Base-by-base conservation (phyloP, 352 stramenopile genomes). In the Pythium chondricola region DNA sequence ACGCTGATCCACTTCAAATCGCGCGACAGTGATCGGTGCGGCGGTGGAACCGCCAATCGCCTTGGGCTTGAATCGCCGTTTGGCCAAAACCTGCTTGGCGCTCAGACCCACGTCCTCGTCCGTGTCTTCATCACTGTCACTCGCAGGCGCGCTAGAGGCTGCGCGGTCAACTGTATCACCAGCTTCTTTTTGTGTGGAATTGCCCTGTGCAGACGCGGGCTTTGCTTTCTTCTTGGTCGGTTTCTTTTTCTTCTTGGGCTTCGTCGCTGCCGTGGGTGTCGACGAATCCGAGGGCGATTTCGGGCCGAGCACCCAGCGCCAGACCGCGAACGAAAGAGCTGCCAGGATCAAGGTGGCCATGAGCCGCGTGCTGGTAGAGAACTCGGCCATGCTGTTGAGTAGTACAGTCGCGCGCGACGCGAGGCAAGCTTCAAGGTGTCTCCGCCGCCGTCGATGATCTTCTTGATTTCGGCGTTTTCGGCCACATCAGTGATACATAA, bases 11-110 rank as follows among this genome's bases (percentile, higher is more conserved):
- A 70, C 64, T 2, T 48, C 38, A 43, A 78, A 74, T 16, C 58
- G 59, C 14, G 51, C 60, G 11, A 55, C 61, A 16, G 48, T 40
- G 16, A 54, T 43, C 21, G 69, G 47, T 4, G 48, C 45, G 9
- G 56, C 55, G 0, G 44, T 44, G 16, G 6, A 49, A 8, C 64
- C 73, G 9, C 75, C 70, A 9, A 92, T 59, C 24, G 57, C 73
- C 33, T 68, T 80, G 8, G 71, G 67, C 43, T 82, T 67, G 50
- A 92, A 92, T 36, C 67, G 79, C 35, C 74, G 70, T 9, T 63
- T 69, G 10, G 75, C 58, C 31, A 92, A 43, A 29, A 88, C 56
- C 65, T 92, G 57, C n/a, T 61, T 61, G n/a, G 71, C 80, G 16
- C 63, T 69, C 6, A 74, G 69, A 6, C 71, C 73, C 29, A 81